These are phyloP conservation scores for Metarhizium brunneum DNA, from an alignment of 2,329 filamentous ascomycete species.

Conservation along the genomic window DNA sequence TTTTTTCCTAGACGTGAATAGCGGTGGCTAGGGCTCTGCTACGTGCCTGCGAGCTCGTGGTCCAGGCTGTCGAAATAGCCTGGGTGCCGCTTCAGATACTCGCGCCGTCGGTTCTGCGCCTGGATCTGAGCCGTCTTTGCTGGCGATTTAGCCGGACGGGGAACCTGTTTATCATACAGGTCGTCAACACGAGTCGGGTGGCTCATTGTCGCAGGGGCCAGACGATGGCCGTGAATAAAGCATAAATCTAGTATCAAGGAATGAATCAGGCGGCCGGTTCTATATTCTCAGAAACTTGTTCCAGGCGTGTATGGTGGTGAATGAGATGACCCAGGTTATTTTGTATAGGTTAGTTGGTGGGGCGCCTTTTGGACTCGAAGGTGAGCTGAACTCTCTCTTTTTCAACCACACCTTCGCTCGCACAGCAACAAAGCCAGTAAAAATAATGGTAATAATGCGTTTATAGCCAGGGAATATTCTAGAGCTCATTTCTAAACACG, in stretches of 20 bases:
- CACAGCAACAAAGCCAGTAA: too few species aligned
- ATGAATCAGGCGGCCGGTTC: background rate
- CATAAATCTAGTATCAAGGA: background rate
- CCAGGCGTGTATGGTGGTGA: too few species aligned
- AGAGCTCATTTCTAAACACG: too few species aligned
- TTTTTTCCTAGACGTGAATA: background rate
- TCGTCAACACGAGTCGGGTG: background rate
- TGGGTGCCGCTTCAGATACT: slow-evolving; percentile 64
- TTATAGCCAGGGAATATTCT: too few species aligned
- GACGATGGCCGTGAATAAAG: background rate
- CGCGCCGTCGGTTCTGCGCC: slow-evolving; percentile 66
- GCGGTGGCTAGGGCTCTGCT: slow-evolving; percentile 7
- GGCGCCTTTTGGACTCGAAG: too few species aligned
- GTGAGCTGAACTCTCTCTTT: too few species aligned
- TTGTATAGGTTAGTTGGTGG: too few species aligned
- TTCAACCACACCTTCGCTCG: too few species aligned
- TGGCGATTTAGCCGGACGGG: slow-evolving; percentile 33
- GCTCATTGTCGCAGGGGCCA: background rate
- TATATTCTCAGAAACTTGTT: background rate
- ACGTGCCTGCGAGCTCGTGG: slow-evolving; percentile 43
- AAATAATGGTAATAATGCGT: too few species aligned
- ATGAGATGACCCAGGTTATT: background rate
- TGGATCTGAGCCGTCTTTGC: slow-evolving; percentile 37
- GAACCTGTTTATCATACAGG: slow-evolving; percentile 28
- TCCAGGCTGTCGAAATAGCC: slow-evolving; percentile 56